Evolutionary conservation across 179 eudicot species (phyloP).

Genomic region (Spinacia oleracea): DNA sequence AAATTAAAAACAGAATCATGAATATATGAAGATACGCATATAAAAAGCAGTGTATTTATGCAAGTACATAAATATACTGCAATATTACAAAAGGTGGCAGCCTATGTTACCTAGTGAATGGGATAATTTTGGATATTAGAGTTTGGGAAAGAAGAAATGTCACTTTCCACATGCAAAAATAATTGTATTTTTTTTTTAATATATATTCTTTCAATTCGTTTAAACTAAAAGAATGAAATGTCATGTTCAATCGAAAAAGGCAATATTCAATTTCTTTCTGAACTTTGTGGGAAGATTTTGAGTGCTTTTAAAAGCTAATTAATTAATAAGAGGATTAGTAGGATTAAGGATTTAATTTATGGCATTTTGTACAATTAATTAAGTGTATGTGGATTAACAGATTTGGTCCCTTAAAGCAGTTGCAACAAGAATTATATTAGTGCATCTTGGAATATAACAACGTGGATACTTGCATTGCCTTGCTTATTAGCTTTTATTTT

Average conservation of each 20-base stretch:
- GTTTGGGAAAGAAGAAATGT: slow-evolving; percentile 15
- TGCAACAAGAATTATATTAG: slow-evolving; percentile 45
- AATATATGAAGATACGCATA: slow-evolving; percentile 20
- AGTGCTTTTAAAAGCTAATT: slow-evolving; percentile 34
- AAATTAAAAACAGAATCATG: not conserved
- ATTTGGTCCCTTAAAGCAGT: slow-evolving; percentile 53
- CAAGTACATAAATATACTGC: slow-evolving; percentile 25
- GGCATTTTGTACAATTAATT: not conserved
- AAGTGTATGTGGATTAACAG: slow-evolving; percentile 14
- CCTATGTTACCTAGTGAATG: not conserved
- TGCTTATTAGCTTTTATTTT: slow-evolving; percentile 6
- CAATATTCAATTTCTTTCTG: slow-evolving; percentile 39
- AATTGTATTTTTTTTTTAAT: not conserved
- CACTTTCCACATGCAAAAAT: slow-evolving; percentile 46
- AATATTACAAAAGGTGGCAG: slow-evolving; percentile 16
- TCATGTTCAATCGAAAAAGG: slow-evolving; percentile 47
- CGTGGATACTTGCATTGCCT: slow-evolving; percentile 22
- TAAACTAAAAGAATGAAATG: slow-evolving; percentile 22
- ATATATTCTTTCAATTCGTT: no score
- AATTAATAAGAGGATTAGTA: not conserved
- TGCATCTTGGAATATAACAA: slow-evolving; percentile 48
- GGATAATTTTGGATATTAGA: not conserved
- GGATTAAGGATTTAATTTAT: not conserved
- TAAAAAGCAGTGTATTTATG: slow-evolving; percentile 11
- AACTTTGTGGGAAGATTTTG: slow-evolving; percentile 35